Percentiles rank a stretch among this genome's conserved stretches.
Conservation (phyloP, 177 flowering plant genomes). For the Vitis hybrid region DNA sequence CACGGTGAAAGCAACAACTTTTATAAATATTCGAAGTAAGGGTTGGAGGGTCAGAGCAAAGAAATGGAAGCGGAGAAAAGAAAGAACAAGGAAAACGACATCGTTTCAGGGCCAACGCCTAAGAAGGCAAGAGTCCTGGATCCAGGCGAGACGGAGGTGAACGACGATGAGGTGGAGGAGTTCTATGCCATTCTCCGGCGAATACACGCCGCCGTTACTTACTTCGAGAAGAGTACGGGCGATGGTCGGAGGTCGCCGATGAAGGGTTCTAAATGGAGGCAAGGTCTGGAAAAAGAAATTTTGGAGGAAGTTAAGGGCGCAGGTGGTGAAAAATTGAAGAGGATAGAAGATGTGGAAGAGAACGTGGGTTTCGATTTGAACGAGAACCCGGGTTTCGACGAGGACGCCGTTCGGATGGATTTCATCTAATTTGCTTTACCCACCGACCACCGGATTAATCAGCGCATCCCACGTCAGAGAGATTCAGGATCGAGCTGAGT, state of each 20-base stretch:
- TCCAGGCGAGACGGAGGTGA: slow-evolving; percentile 6
- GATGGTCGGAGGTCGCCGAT: background rate
- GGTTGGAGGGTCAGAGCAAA: background rate
- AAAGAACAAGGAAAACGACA: slow-evolving; percentile 7
- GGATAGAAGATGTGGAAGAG: slow-evolving; percentile 5
- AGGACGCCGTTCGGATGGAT: background rate
- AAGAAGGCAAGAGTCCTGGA: slow-evolving; percentile 6
- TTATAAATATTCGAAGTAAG: too few species aligned
- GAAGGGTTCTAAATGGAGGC: slow-evolving; percentile 13
- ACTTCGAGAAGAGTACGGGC: slow-evolving; percentile 19
- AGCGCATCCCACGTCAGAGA: too few species aligned
- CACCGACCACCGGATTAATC: too few species aligned
- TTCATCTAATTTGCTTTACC: background rate
- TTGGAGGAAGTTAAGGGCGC: slow-evolving; percentile 15
- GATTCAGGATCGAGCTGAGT: too few species aligned
- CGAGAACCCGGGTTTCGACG: slow-evolving; percentile 22
- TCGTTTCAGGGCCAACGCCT: background rate
- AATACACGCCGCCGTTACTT: slow-evolving; percentile 26
- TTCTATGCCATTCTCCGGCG: slow-evolving; percentile 37
- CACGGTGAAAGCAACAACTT: too few species aligned
- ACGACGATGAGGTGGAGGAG: slow-evolving; percentile 41
- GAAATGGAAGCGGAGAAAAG: slow-evolving; percentile 19
- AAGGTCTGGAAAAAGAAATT: slow-evolving; percentile 18
- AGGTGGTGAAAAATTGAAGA: background rate
- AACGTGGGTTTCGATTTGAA: slow-evolving; percentile 35